Conservation (phyloP, 164 flowering plant species). For the Dillenia turbinata region DNA sequence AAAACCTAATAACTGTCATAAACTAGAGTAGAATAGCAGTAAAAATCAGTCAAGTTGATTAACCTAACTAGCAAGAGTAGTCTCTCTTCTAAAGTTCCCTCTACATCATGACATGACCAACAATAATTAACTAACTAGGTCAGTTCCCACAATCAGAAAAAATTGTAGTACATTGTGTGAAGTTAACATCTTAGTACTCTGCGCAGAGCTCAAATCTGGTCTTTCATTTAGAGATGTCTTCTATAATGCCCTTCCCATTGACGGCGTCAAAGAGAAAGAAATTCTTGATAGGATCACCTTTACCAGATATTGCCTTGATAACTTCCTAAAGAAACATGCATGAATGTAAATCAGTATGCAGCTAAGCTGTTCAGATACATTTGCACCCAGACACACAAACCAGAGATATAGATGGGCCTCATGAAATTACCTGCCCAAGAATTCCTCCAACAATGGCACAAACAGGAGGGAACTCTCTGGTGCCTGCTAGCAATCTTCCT, state of each 20-base stretch:
- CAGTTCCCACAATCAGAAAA: not conserved
- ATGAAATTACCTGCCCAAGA: conserved; percentile 76
- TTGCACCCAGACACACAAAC: not conserved
- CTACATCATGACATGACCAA: not conserved
- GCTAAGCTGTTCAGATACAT: not conserved
- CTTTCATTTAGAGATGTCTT: conserved; percentile 49
- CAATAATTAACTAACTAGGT: not conserved
- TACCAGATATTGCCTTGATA: conserved; percentile 90
- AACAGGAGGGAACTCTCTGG: conserved; percentile 82
- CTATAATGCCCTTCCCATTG: conserved; percentile 90
- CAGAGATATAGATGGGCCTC: not conserved
- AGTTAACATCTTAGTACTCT: no score
- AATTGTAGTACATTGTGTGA: not conserved
- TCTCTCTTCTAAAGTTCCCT: conserved; percentile 1
- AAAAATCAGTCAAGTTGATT: no score
- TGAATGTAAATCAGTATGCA: not conserved
- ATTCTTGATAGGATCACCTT: conserved; percentile 91
- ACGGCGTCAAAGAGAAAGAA: conserved; percentile 84
- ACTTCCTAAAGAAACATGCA: conserved; percentile 59
- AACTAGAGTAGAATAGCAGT: no score
- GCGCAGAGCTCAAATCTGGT: conserved; percentile 4
- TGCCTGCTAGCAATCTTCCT: conserved; percentile 51
- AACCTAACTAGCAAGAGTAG: not conserved
- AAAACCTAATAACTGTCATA: no score
- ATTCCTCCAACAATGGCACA: conserved; percentile 91